Evolutionary conservation across 2,329 filamentous ascomycete species (phyloP).

Genomic region (Coleophoma crateriformis): DNA sequence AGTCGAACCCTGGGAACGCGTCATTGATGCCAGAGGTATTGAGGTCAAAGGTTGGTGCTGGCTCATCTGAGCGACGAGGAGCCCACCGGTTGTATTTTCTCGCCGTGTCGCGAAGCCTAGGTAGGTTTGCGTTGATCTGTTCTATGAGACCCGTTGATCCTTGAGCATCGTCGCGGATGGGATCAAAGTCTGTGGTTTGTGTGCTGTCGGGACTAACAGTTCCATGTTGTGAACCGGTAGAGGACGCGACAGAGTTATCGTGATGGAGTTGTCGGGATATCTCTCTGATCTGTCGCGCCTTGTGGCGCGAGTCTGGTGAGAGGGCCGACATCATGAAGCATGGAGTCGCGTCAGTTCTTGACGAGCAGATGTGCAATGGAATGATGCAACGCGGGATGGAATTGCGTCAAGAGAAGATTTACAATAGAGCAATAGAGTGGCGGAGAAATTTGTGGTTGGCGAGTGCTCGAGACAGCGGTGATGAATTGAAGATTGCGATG

Average conservation of each 20-base stretch:
- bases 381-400: neutral
- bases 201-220: constrained; percentile 20
- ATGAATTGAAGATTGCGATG: too few relatives aligned
- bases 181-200: constrained; percentile 13
- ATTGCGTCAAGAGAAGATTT: too few relatives aligned
- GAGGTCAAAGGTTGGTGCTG: constrained; percentile 30
- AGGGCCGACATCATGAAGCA: constrained; percentile 3
- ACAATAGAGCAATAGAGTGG: too few relatives aligned
- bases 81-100: constrained; percentile 25
- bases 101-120: constrained; percentile 24
- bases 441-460: too few relatives aligned
- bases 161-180: constrained; percentile 15
- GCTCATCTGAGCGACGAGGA: constrained; percentile 15
- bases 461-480: too few relatives aligned
- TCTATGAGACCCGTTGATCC: neutral
- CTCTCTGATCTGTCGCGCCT: constrained; percentile 13
- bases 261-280: constrained; percentile 13
- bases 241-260: constrained; percentile 15
- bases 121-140: constrained; percentile 12
- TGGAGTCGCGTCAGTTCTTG: neutral
- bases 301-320: constrained; percentile 4
- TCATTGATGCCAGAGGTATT: constrained; percentile 34
- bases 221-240: constrained; percentile 22
- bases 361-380: neutral
- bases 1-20: constrained; percentile 42